phyloP scores from a whole-genome alignment of 2,329 filamentous ascomycete genomes.

The Acrocalymma vagum region DNA sequence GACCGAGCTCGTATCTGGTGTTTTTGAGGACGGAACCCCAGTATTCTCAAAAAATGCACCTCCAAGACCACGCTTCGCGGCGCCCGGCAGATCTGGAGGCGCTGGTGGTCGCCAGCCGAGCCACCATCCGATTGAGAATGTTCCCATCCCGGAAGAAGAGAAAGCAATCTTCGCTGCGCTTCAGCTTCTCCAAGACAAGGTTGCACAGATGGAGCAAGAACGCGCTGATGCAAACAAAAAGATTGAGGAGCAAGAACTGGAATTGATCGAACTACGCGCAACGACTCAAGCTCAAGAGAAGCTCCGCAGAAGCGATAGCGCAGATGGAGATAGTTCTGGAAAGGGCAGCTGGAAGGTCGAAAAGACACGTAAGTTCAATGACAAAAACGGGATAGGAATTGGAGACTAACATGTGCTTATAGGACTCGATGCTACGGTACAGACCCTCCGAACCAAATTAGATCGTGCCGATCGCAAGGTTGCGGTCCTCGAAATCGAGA shows the following conservation, averaged over 20 bases:
- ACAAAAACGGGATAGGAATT: background rate
- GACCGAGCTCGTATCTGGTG: slow-evolving; percentile 67
- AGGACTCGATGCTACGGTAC: slow-evolving; percentile 68
- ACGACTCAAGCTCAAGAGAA: slow-evolving; percentile 54
- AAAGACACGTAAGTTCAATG: slow-evolving; percentile 62
- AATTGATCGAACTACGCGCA: slow-evolving; percentile 60
- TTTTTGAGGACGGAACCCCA: slow-evolving; percentile 66
- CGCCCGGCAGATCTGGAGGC: slow-evolving; percentile 49
- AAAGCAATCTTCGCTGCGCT: slow-evolving; percentile 70
- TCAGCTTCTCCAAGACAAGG: slow-evolving; percentile 65
- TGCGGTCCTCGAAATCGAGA: slow-evolving; percentile 69
- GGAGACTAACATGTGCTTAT: slow-evolving; percentile 24
- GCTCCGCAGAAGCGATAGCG: slow-evolving; percentile 56
- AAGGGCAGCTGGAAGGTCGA: slow-evolving; percentile 54
- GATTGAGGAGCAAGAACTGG: slow-evolving; percentile 60
- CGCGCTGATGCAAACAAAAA: slow-evolving; percentile 60
- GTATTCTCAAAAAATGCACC: slow-evolving; percentile 62
- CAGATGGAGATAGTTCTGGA: slow-evolving; percentile 57
- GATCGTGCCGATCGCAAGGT: slow-evolving; percentile 70
- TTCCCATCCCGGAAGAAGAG: slow-evolving; percentile 68
- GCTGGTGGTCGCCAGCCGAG: slow-evolving; percentile 36
- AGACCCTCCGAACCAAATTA: slow-evolving; percentile 67
- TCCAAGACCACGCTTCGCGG: slow-evolving; percentile 63
- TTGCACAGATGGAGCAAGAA: slow-evolving; percentile 64
- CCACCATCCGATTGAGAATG: slow-evolving; percentile 60